Percentiles rank a stretch among this genome's conserved stretches.
Conservation (phyloP, 192 early-diverging fungal species). For the Coemansia sp. region DNA sequence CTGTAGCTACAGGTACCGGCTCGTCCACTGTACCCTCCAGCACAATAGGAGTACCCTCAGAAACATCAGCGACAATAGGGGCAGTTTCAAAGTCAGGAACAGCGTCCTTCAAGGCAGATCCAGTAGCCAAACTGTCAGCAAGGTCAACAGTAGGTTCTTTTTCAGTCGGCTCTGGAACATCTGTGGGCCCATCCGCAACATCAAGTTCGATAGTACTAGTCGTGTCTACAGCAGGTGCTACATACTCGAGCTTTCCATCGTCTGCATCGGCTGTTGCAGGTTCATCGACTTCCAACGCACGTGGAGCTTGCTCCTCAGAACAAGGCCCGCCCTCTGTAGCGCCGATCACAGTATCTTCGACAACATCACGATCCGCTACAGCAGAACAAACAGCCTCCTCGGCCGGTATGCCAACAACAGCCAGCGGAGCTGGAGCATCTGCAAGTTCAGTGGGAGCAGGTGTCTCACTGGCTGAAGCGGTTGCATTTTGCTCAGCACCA, state of each 20-base stretch:
- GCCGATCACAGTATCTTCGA: neutral
- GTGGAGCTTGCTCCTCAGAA: too few species aligned
- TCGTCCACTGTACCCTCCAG: neutral
- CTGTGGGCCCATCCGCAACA: neutral
- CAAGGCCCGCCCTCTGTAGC: too few species aligned
- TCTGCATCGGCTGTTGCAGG: neutral
- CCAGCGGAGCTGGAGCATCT: neutral
- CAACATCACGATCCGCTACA: neutral
- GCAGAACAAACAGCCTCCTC: too few species aligned
- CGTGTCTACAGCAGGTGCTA: too few species aligned
- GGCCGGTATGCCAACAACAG: too few species aligned
- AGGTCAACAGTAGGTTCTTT: too few species aligned
- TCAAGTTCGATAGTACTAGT: neutral
- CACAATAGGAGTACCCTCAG: neutral
- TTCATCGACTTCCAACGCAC: too few species aligned
- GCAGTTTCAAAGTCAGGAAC: too few species aligned
- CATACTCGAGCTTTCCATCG: too few species aligned
- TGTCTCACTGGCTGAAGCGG: neutral
- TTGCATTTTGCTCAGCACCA: neutral
- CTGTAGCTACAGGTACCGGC: neutral
- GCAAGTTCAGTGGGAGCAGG: neutral
- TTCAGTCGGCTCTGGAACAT: neutral
- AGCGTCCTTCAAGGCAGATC: too few species aligned
- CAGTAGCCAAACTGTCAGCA: too few species aligned
- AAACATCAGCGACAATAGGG: neutral